These are phyloP conservation scores for Eremochloa ophiuroides DNA, from an alignment of 176 grass and related monocot species.

Conservation along the genomic window DNA sequence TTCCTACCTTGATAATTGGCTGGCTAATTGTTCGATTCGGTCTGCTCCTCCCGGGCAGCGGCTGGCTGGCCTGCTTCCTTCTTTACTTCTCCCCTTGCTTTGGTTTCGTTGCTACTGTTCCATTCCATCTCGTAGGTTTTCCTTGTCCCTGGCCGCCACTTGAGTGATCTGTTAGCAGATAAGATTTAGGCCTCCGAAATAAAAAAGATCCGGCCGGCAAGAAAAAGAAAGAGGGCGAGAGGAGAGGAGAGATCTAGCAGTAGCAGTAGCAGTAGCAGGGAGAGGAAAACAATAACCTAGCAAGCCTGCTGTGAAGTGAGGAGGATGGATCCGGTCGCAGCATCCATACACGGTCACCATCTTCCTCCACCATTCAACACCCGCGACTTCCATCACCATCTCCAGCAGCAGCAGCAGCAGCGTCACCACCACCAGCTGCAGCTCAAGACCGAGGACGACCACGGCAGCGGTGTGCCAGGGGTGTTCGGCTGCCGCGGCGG, in stretches of 20 bases:
- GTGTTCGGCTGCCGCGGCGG: slow-evolving; percentile 17
- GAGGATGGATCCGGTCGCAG: slow-evolving; percentile 58
- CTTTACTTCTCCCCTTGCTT: slow-evolving; percentile 25
- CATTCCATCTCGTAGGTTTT: slow-evolving; percentile 69
- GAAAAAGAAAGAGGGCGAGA: slow-evolving; percentile 33
- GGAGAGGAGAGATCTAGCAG: background rate
- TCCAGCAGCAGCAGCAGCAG: slow-evolving; percentile 56
- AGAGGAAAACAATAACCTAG: slow-evolving; percentile 34
- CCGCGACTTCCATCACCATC: slow-evolving; percentile 70
- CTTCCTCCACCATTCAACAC: slow-evolving; percentile 89
- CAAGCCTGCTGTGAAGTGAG: background rate
- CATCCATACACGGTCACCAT: slow-evolving; percentile 64
- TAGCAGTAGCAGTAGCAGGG: background rate
- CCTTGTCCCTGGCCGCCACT: slow-evolving; percentile 15
- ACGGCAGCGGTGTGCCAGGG: slow-evolving; percentile 32
- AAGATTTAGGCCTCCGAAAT: slow-evolving; percentile 26
- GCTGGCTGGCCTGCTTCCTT: background rate
- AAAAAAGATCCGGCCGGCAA: slow-evolving; percentile 38
- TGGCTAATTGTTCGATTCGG: slow-evolving; percentile 16
- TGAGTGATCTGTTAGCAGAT: slow-evolving; percentile 41
- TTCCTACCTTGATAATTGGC: slow-evolving; percentile 33
- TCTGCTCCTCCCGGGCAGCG: no score
- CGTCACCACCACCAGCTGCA: no score
- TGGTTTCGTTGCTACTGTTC: slow-evolving; percentile 54
- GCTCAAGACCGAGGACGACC: slow-evolving; percentile 69